phyloP scores from a whole-genome alignment of 805 yeast species.

The Saturnispora serradocipensis region DNA sequence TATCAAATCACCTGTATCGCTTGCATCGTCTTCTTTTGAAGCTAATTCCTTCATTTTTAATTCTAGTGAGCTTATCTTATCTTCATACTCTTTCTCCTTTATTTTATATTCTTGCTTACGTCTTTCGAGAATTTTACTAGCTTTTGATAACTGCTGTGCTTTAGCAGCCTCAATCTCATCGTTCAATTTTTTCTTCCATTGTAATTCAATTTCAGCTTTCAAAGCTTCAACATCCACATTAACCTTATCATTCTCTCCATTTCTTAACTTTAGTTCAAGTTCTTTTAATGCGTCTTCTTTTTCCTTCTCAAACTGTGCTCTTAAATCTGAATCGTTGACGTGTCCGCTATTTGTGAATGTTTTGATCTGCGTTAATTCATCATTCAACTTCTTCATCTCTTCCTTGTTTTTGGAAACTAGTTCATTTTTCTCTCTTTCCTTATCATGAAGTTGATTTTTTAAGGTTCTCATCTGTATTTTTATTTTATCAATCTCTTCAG shows the following conservation, averaged over 20 bases:
- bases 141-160: slow-evolving; percentile 30
- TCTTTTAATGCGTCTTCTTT: slow-evolving; percentile 16
- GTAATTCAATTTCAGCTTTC: slow-evolving; percentile 22
- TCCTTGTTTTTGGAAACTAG: slow-evolving; percentile 2
- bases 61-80: slow-evolving; percentile 19
- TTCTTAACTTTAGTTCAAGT: slow-evolving; percentile 16
- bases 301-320: slow-evolving; percentile 14
- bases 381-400: background rate
- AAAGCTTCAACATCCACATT: slow-evolving; percentile 9
- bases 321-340: slow-evolving; percentile 1
- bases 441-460: slow-evolving; percentile 12
- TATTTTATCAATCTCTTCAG: slow-evolving; percentile 14
- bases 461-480: slow-evolving; percentile 14
- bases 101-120: slow-evolving; percentile 28
- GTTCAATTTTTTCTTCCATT: slow-evolving; percentile 22
- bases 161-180: slow-evolving; percentile 26
- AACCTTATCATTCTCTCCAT: slow-evolving; percentile 2
- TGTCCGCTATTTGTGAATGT: background rate
- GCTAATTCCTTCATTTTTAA: slow-evolving; percentile 2
- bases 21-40: background rate
- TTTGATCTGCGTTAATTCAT: slow-evolving; percentile 1
- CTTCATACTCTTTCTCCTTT: slow-evolving; percentile 25
- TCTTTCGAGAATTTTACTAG: slow-evolving; percentile 29
- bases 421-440: slow-evolving; percentile 6
- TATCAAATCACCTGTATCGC: slow-evolving; percentile 3